These are phyloP conservation scores for Populus alba DNA, from an alignment of 345 rosid genomes.

Conservation along the genomic window DNA sequence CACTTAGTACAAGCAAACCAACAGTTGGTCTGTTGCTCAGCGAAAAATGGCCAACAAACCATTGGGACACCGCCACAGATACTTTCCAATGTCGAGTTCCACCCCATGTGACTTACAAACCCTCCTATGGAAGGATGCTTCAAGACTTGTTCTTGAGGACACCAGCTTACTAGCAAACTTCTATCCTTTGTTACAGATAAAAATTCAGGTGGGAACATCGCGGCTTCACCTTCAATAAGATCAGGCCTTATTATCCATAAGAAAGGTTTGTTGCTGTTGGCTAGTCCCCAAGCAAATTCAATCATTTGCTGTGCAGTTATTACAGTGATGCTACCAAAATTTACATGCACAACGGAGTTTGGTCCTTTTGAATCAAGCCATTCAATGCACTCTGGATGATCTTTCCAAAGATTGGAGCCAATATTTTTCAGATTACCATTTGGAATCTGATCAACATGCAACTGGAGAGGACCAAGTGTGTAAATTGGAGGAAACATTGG, in stretches of 20 bases:
- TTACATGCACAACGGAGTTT: neutral
- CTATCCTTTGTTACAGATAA: constrained; percentile 1
- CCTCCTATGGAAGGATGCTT: constrained; percentile 14
- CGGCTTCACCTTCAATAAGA: neutral
- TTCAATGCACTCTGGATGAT: constrained; percentile 3
- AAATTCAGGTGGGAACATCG: neutral
- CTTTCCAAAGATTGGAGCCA: constrained; percentile 9
- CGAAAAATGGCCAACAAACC: constrained; percentile 16
- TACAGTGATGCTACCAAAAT: constrained; percentile 14
- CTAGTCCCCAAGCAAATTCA: constrained; percentile 22
- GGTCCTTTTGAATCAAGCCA: constrained; percentile 13
- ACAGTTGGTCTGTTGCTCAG: constrained; percentile 13
- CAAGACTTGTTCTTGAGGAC: constrained; percentile 13
- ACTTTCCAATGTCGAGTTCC: constrained; percentile 16
- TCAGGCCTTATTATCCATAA: constrained; percentile 19
- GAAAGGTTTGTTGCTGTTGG: constrained; percentile 6
- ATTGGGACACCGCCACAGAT: constrained; percentile 9
- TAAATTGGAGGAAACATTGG: constrained; percentile 13
- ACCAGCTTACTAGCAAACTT: constrained; percentile 16
- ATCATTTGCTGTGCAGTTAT: neutral
- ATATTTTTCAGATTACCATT: neutral
- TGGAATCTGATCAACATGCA: neutral
- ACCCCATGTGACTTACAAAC: constrained; percentile 25
- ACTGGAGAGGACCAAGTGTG: constrained; percentile 10
- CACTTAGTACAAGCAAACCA: constrained; percentile 11